Evolutionary conservation across 805 yeast genomes (phyloP).

Genomic region (Candida fluviatilis): DNA sequence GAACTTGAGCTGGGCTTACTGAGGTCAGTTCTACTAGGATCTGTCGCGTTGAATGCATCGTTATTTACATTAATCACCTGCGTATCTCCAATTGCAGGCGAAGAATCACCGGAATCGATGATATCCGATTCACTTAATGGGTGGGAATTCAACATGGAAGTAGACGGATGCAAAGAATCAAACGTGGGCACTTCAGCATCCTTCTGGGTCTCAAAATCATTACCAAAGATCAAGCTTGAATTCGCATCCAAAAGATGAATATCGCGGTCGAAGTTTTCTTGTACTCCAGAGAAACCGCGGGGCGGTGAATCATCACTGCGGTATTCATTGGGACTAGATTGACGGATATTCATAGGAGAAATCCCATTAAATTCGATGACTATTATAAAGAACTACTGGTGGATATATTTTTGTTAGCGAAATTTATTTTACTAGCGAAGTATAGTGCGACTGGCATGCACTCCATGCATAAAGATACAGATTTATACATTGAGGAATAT

Average conservation of each 20-base stretch:
- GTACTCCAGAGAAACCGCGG: background rate
- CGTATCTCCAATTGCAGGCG: no score
- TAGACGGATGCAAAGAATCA: background rate
- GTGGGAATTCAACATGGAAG: background rate
- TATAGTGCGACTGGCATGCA: no score
- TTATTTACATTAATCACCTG: no score
- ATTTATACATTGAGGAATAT: no score
- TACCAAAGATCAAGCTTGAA: slow-evolving; percentile 28
- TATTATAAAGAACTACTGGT: no score
- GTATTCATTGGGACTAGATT: background rate
- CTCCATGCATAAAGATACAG: no score
- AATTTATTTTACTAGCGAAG: no score
- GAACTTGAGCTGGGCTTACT: no score
- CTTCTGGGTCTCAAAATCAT: slow-evolving; percentile 7
- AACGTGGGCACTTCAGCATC: background rate
- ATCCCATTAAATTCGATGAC: background rate
- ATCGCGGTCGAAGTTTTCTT: background rate
- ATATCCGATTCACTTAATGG: background rate
- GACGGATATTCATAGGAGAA: background rate
- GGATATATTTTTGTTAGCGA: no score
- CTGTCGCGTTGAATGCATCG: no score
- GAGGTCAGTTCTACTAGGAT: no score
- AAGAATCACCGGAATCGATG: background rate
- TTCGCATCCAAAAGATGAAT: background rate
- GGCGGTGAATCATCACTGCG: background rate